These are phyloP conservation scores for Coccomyxa subellipsoidea DNA, from an alignment of 163 green algal species.

Conservation along the genomic window DNA sequence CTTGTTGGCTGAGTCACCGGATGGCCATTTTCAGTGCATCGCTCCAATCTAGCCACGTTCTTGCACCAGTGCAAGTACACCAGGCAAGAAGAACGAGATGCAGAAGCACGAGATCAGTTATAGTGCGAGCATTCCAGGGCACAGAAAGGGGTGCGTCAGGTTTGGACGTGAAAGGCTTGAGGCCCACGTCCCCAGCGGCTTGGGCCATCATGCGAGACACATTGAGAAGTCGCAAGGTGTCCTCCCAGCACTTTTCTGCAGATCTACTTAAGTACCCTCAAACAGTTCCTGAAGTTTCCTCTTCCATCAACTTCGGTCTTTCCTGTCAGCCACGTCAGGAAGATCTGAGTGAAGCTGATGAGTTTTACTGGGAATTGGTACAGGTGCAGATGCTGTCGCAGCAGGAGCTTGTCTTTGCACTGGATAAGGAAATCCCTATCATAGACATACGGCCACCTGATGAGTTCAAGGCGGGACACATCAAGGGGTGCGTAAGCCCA, in stretches of 20 bases:
- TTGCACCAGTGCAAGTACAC: not conserved
- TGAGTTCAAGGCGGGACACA: slow-evolving; percentile 42
- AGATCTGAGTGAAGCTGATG: too few species aligned
- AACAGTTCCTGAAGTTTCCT: too few species aligned
- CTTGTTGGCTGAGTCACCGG: not conserved
- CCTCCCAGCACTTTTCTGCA: not conserved
- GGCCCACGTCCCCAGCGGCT: slow-evolving; percentile 26
- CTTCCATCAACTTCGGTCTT: too few species aligned
- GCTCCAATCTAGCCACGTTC: not conserved
- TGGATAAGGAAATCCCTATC: slow-evolving; percentile 31
- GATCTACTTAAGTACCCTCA: not conserved
- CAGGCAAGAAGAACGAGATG: not conserved
- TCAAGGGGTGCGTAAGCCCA: slow-evolving; percentile 30
- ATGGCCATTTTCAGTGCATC: not conserved
- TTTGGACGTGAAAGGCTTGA: slow-evolving; percentile 26
- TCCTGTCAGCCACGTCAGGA: too few species aligned
- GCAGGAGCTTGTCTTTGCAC: slow-evolving; percentile 40
- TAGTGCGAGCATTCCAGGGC: not conserved
- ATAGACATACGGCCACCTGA: slow-evolving; percentile 48
- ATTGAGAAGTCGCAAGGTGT: not conserved
- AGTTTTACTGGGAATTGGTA: too few species aligned
- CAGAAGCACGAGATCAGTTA: not conserved
- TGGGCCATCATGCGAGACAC: not conserved
- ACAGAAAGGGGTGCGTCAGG: slow-evolving; percentile 16
- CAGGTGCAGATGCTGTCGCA: slow-evolving; percentile 33